Conservation (phyloP, 345 rosid species). For the Populus nigra region DNA sequence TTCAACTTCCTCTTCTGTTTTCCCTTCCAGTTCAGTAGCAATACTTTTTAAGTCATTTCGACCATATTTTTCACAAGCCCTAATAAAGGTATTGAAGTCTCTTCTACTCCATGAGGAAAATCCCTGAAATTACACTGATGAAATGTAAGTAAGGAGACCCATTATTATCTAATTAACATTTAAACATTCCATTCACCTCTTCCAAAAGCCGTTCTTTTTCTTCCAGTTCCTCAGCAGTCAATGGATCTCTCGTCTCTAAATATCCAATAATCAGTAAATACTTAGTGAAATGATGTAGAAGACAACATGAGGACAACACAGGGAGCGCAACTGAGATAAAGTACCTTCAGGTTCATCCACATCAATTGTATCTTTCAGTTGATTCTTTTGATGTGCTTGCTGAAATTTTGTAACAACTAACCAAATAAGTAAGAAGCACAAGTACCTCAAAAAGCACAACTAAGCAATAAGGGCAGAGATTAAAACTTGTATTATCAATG, state of each 20-base stretch:
- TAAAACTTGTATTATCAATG: neutral
- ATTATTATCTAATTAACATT: constrained; percentile 9
- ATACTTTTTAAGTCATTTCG: constrained; percentile 74
- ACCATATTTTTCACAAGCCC: constrained; percentile 98
- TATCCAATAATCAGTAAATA: constrained; percentile 25
- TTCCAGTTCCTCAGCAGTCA: constrained; percentile 95
- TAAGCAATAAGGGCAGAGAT: constrained; percentile 8
- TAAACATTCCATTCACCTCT: constrained; percentile 51
- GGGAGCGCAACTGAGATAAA: neutral
- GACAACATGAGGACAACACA: neutral
- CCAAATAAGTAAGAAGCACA: neutral
- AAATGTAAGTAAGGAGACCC: constrained; percentile 14
- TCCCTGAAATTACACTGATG: constrained; percentile 45
- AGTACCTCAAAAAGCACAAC: neutral
- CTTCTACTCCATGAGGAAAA: constrained; percentile 96
- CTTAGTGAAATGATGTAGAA: neutral
- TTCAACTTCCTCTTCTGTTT: constrained; percentile 87
- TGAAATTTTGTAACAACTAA: constrained; percentile 26
- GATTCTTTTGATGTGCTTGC: constrained; percentile 99
- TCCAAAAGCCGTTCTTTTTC: constrained; percentile 86
- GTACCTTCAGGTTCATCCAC: constrained; percentile 97
- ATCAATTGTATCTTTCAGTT: constrained; percentile 86
- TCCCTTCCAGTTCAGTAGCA: constrained; percentile 95
- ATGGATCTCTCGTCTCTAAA: constrained; percentile 79
- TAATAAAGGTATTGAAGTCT: constrained; percentile 81